These are phyloP conservation scores for Aspergillus leporis DNA, from an alignment of 495 filamentous ascomycete species.

Conservation along the genomic window DNA sequence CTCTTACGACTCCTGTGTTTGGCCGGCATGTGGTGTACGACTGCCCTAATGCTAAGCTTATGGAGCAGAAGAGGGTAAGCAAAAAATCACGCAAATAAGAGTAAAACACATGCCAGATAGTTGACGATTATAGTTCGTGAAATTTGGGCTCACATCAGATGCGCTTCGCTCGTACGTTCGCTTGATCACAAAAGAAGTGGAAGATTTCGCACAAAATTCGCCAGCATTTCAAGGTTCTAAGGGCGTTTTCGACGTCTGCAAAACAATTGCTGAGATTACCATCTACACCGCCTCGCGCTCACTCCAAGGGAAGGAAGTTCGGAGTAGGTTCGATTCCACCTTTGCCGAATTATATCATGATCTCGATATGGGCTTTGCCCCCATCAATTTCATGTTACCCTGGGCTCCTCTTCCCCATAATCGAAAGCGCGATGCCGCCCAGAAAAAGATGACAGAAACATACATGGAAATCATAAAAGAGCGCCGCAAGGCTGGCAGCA, in stretches of 20 bases:
- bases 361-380: constrained; percentile 64
- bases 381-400: constrained; percentile 67
- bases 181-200: constrained; percentile 55
- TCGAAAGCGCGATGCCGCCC: constrained; percentile 58
- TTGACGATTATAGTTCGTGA: constrained; percentile 54
- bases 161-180: constrained; percentile 63
- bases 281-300: constrained; percentile 68
- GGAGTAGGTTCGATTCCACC: constrained; percentile 58
- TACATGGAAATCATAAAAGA: constrained; percentile 62
- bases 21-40: constrained; percentile 66
- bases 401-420: constrained; percentile 65
- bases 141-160: constrained; percentile 62
- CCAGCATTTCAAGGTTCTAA: constrained; percentile 45
- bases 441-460: constrained; percentile 55
- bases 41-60: constrained; percentile 64
- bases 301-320: constrained; percentile 66
- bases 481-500: constrained; percentile 46
- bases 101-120: not conserved
- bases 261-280: constrained; percentile 60
- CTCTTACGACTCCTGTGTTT: constrained; percentile 63
- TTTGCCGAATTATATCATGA: constrained; percentile 67
- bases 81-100: not conserved
- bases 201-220: constrained; percentile 49
- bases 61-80: constrained; percentile 68
- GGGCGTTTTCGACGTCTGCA: constrained; percentile 54